A percentile compares a stretch with the other conserved stretches of the same genome.
phyloP scores from a whole-genome alignment of 345 rosid genomes.

The Syzygium grande region DNA sequence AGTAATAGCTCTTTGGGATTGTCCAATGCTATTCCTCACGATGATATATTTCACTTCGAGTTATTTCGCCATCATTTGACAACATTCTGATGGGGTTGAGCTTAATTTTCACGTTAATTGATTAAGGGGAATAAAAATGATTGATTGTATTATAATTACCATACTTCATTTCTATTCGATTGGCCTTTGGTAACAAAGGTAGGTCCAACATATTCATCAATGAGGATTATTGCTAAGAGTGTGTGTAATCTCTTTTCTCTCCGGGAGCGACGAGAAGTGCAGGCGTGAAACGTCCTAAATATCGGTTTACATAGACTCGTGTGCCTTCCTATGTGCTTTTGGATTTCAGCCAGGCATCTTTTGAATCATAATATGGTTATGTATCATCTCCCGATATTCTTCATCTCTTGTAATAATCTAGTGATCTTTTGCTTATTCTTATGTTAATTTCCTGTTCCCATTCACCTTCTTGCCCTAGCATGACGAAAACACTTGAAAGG shows the following conservation, averaged over 20 bases:
- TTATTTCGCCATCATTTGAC: not conserved
- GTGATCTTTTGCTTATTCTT: not conserved
- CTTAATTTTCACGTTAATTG: not conserved
- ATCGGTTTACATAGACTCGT: not conserved
- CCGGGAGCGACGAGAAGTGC: not conserved
- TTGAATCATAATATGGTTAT: not conserved
- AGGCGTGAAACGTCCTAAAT: not conserved
- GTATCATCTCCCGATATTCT: not conserved
- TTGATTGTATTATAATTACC: not conserved
- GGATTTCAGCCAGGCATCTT: not conserved
- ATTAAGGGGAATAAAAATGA: not conserved
- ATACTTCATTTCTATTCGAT: not conserved
- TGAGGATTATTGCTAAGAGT: not conserved
- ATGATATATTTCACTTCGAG: not conserved
- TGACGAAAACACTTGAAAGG: conserved; percentile 37
- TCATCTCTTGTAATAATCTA: not conserved
- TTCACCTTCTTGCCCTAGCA: conserved; percentile 15
- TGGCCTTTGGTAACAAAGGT: not conserved
- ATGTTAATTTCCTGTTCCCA: not conserved
- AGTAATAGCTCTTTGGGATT: not conserved
- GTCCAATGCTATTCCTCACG: not conserved
- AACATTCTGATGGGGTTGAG: not conserved
- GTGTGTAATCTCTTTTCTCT: not conserved
- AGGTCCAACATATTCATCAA: not conserved
- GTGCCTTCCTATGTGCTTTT: not conserved